Evolutionary conservation across 2,329 filamentous ascomycete genomes (phyloP), one percentile per base, ranked within the genome.

Genomic region (Fusarium devonianum): DNA sequence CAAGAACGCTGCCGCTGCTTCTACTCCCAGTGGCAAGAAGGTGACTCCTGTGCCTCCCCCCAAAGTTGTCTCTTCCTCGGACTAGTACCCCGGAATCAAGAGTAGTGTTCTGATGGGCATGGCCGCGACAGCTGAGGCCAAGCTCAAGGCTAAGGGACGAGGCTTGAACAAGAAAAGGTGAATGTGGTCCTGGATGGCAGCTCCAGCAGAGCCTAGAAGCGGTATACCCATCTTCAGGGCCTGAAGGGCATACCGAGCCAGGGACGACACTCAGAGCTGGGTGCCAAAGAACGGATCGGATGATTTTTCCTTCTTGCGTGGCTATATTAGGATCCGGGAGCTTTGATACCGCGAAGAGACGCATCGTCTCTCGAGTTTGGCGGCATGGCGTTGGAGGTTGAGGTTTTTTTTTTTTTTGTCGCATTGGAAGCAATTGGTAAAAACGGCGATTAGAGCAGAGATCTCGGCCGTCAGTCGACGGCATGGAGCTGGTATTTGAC

Each of bases 381-480:
- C 59, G 57, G 57, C 60, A 63, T 48, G 63, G 63, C 63, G 63
- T 66, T 66, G 57, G 58, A 54, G 63, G 61, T 63, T n/a, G n/a
- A n/a, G 56, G 49, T 56, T 62, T 64, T 57, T 34, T 41, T 41
- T 57, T 56, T 62, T 64, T 57, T 34, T 41, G 42, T 57, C 28
- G 43, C 36, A 38, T 57, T 37, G 16, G 33, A 49, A 38, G 28
- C n/a, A 46, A 44, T 18, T 26, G 23, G 32, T 34, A 52, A 58
- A 30, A 34, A 37, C 28, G 12, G 40, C 33, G 45, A 34, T 32
- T 47, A 26, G 22, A 37, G 26, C 14, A 28, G 21, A 8, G 14
- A 42, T 35, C 6, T 44, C 28, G 30, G 25, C n/a, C 9, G 21
- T 30, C 10, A n/a, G 25, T 10, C 2, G 26, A 13, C 17, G 9